Conservation (phyloP, 1,284 basidiomycete species). For the Wallemia ichthyophaga region DNA sequence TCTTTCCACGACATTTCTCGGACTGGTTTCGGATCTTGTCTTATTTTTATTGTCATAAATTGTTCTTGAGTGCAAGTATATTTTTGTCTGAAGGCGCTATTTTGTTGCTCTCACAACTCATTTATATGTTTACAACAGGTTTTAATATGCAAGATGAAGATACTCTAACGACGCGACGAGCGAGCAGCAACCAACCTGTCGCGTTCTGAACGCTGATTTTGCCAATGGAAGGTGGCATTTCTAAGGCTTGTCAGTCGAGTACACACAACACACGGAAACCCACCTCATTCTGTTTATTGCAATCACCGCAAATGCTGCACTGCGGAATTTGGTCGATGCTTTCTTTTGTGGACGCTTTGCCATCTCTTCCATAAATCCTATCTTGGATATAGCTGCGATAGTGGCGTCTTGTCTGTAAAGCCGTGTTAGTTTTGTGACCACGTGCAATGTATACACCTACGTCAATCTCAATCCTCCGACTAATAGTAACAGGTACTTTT, state of each 20-base stretch:
- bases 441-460: constrained; percentile 18
- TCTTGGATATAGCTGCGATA: constrained; percentile 39
- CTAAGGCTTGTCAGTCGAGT: constrained; percentile 3
- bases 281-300: constrained; percentile 38
- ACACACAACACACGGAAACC: constrained; percentile 11
- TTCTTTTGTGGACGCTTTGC: constrained; percentile 8
- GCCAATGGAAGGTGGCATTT: constrained; percentile 24
- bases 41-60: background rate
- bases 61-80: constrained; percentile 10
- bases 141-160: constrained; percentile 20
- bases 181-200: constrained; percentile 31
- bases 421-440: background rate
- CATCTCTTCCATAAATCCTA: constrained; percentile 29
- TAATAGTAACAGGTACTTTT: constrained; percentile 28
- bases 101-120: too few relatives aligned
- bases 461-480: constrained; percentile 32
- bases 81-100: constrained; percentile 31
- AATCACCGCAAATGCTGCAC: constrained; percentile 27
- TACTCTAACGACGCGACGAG: constrained; percentile 19
- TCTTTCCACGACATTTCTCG: background rate
- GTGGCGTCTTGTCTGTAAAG: constrained; percentile 37
- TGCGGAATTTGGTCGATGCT: constrained; percentile 25
- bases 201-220: constrained; percentile 27
- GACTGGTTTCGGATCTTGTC: background rate
- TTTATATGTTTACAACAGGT: constrained; percentile 51